Evolutionary conservation across 495 filamentous ascomycete genomes (phyloP).

Genomic region (Chaetomium tenue): DNA sequence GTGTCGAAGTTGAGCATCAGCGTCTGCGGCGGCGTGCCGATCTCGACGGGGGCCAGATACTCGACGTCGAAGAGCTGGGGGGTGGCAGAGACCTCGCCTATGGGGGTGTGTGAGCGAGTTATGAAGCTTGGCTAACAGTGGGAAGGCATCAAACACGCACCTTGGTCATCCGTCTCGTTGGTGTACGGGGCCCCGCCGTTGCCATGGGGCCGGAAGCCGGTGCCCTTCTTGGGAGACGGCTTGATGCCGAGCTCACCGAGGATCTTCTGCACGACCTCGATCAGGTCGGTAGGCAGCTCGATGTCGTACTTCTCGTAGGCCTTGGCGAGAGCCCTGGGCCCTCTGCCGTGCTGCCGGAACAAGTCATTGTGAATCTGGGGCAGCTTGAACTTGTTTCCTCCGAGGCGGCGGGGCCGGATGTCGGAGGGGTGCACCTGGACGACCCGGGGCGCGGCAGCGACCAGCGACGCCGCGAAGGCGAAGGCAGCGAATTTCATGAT

Average conservation of each 20-base stretch:
- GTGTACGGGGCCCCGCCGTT: constrained; percentile 13
- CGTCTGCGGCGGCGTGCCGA: constrained; percentile 70
- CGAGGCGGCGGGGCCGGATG: constrained; percentile 36
- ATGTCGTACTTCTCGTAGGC: constrained; percentile 45
- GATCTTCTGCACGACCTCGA: constrained; percentile 32
- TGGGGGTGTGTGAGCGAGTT: background rate
- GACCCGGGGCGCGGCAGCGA: constrained; percentile 28
- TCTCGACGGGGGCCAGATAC: constrained; percentile 64
- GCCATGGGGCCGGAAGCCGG: constrained; percentile 21
- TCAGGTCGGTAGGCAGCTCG: constrained; percentile 35
- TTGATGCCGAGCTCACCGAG: constrained; percentile 36
- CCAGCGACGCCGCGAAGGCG: constrained; percentile 31
- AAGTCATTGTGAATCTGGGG: constrained; percentile 43
- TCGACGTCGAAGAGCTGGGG: constrained; percentile 60
- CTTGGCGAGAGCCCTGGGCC: constrained; percentile 43
- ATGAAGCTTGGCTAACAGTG: background rate
- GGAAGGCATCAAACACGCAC: constrained; percentile 3
- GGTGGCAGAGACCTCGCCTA: constrained; percentile 41
- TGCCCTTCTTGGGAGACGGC: constrained; percentile 13
- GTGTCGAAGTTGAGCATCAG: constrained; percentile 74
- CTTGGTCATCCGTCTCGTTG: constrained; percentile 24
- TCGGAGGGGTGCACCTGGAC: constrained; percentile 26
- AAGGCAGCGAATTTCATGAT: constrained; percentile 32
- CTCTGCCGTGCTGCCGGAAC: constrained; percentile 39
- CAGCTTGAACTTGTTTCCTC: constrained; percentile 44